Evolutionary conservation across 2,329 filamentous ascomycete genomes (phyloP).

Genomic region (Neofusicoccum parvum): DNA sequence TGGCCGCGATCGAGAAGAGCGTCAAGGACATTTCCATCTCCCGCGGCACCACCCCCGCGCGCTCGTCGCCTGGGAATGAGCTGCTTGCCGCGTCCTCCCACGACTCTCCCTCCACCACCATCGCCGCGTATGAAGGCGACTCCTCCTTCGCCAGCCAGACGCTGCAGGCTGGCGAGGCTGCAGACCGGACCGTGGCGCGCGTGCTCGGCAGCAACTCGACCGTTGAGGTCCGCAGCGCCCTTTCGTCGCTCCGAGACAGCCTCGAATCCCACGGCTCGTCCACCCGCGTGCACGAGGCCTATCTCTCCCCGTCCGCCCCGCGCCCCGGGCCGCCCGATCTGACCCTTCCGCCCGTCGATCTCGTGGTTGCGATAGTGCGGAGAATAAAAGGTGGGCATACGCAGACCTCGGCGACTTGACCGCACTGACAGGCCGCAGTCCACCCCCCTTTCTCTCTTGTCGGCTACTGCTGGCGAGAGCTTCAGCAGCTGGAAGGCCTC

Average conservation of each 20-base stretch:
- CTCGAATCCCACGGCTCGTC: conserved; percentile 28
- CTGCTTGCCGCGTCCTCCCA: conserved; percentile 22
- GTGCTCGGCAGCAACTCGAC: conserved; percentile 27
- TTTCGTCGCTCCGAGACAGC: conserved; percentile 36
- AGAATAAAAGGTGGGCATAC: conserved; percentile 33
- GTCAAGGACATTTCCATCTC: conserved; percentile 30
- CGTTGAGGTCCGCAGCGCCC: conserved; percentile 35
- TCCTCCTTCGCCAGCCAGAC: conserved; percentile 54
- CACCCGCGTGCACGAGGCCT: conserved; percentile 25
- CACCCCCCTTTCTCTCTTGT: conserved; percentile 10
- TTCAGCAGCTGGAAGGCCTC: neutral
- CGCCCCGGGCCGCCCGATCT: conserved; percentile 19
- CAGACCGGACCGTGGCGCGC: conserved; percentile 43
- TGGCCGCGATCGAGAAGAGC: conserved; percentile 51
- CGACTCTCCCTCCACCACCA: conserved; percentile 32
- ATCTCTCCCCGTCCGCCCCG: neutral
- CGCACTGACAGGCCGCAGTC: neutral
- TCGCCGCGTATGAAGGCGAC: conserved; percentile 50
- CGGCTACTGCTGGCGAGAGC: neutral
- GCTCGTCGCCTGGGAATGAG: conserved; percentile 4
- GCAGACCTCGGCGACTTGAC: neutral
- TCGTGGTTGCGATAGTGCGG: conserved; percentile 30
- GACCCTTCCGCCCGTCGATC: conserved; percentile 36
- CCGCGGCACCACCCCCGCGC: neutral
- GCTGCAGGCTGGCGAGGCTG: conserved; percentile 48